Evolutionary conservation across 2,329 filamentous ascomycete genomes (phyloP).

Genomic region (Didymella pomorum): DNA sequence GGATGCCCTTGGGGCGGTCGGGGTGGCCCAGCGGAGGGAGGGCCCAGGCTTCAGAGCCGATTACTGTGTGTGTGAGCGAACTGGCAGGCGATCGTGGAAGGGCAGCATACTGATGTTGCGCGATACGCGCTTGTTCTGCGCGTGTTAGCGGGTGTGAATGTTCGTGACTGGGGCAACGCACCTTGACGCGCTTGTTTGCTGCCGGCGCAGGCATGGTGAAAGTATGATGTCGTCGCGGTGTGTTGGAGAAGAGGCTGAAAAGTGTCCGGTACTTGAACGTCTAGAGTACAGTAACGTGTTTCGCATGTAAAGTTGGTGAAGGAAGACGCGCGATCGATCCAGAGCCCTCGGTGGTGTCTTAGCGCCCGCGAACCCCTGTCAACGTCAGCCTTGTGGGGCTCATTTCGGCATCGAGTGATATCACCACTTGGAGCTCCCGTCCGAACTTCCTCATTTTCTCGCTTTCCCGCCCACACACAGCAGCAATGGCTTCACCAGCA

Average conservation of each 20-base stretch:
- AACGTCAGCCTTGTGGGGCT: slow-evolving; percentile 37
- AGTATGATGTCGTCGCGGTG: too few relatives aligned
- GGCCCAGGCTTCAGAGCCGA: slow-evolving; percentile 59
- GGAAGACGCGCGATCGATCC: slow-evolving; percentile 1
- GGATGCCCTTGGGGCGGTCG: slow-evolving; percentile 70
- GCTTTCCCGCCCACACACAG: slow-evolving; percentile 12
- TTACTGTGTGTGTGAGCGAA: slow-evolving; percentile 50
- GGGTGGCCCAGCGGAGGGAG: slow-evolving; percentile 76
- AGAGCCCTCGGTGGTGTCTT: slow-evolving; percentile 12
- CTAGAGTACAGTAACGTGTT: background rate
- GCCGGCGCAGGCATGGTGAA: slow-evolving; percentile 60
- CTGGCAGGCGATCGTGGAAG: background rate
- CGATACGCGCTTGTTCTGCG: slow-evolving; percentile 52
- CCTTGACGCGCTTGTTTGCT: slow-evolving; percentile 63
- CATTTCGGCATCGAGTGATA: slow-evolving; percentile 38
- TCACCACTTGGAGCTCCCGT: slow-evolving; percentile 43
- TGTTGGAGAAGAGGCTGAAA: too few relatives aligned
- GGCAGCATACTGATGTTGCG: slow-evolving; percentile 49
- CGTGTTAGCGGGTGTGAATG: slow-evolving; percentile 5
- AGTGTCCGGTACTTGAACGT: too few relatives aligned
- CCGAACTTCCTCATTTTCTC: slow-evolving; percentile 3
- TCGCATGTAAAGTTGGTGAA: background rate
- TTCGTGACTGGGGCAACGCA: background rate
- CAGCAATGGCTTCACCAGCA: slow-evolving; percentile 61
- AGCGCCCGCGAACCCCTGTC: slow-evolving; percentile 30